Conservation (phyloP, 148 eudicot species). For the Fagopyrum homotropicum region DNA sequence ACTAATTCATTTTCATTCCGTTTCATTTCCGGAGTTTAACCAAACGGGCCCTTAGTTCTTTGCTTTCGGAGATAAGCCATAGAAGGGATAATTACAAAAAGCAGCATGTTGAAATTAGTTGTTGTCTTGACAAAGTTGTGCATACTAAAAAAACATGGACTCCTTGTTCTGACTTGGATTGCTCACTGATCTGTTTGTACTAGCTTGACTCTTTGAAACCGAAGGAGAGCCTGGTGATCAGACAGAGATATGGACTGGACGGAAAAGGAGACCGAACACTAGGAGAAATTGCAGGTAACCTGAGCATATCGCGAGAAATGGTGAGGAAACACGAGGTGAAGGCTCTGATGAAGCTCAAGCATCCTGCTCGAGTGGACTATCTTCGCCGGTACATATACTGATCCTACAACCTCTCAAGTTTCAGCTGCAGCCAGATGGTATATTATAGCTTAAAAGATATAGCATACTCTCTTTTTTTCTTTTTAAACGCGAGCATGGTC, state of each 20-base stretch:
- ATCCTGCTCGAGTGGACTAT: constrained; percentile 80
- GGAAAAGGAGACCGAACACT: constrained; percentile 89
- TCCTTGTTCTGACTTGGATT: not conserved
- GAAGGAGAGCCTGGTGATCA: constrained; percentile 89
- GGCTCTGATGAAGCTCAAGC: constrained; percentile 94
- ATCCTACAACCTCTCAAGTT: not conserved
- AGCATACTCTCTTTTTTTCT: not conserved
- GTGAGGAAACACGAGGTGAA: constrained; percentile 88
- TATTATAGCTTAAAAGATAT: not conserved
- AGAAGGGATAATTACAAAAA: not conserved
- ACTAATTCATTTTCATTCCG: too few species aligned
- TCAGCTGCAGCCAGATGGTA: not conserved
- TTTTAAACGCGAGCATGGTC: not conserved
- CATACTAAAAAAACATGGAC: not conserved
- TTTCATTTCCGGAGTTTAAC: too few species aligned
- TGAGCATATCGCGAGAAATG: constrained; percentile 91
- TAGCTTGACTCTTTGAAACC: constrained; percentile 99
- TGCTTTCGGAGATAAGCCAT: not conserved
- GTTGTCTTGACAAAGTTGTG: not conserved
- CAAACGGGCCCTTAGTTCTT: not conserved
- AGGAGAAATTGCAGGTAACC: constrained; percentile 90
- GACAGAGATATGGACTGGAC: constrained; percentile 96
- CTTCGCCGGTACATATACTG: constrained; percentile 55
- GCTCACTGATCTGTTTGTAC: not conserved
- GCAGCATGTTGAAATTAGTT: not conserved